Conservation (phyloP, 768 basidiomycete species). For the Termitomyces sp. region DNA sequence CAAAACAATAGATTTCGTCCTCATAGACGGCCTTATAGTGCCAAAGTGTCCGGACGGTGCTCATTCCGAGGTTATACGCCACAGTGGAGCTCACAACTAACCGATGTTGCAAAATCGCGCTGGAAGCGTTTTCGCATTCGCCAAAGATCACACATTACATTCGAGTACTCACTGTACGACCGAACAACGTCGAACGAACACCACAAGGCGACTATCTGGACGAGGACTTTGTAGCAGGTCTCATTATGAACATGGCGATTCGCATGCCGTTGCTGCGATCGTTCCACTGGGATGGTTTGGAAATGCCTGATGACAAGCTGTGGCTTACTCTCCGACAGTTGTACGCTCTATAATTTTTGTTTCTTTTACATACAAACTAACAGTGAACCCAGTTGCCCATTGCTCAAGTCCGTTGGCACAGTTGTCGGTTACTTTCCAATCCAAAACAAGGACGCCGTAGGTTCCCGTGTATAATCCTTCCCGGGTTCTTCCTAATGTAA, state of each 20-base stretch:
- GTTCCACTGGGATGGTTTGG: slow-evolving; percentile 34
- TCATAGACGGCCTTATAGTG: slow-evolving; percentile 19
- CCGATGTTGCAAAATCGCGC: slow-evolving; percentile 24
- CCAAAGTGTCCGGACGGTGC: slow-evolving; percentile 19
- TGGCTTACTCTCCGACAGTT: slow-evolving; percentile 29
- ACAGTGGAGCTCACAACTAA: slow-evolving; percentile 31
- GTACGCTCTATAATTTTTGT: slow-evolving; percentile 5
- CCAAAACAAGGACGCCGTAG: slow-evolving; percentile 26
- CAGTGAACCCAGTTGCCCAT: slow-evolving; percentile 24
- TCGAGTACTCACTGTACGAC: slow-evolving; percentile 22
- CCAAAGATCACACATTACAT: slow-evolving; percentile 26
- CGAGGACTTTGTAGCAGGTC: slow-evolving; percentile 23
- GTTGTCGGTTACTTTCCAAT: slow-evolving; percentile 29
- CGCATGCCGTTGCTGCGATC: slow-evolving; percentile 20
- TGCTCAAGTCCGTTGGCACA: slow-evolving; percentile 27
- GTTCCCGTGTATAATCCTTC: slow-evolving; percentile 12
- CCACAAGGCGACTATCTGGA: slow-evolving; percentile 26
- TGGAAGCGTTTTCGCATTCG: slow-evolving; percentile 44
- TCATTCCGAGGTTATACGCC: slow-evolving; percentile 26
- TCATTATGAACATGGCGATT: slow-evolving; percentile 22
- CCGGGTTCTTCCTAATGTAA: slow-evolving; percentile 1
- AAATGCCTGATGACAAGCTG: slow-evolving; percentile 28
- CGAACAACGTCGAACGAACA: slow-evolving; percentile 30
- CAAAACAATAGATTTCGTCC: not conserved
- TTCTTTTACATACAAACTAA: slow-evolving; percentile 7